phyloP scores from a whole-genome alignment of 1,284 basidiomycete species.

The Pyrrhoderma lamaoense region DNA sequence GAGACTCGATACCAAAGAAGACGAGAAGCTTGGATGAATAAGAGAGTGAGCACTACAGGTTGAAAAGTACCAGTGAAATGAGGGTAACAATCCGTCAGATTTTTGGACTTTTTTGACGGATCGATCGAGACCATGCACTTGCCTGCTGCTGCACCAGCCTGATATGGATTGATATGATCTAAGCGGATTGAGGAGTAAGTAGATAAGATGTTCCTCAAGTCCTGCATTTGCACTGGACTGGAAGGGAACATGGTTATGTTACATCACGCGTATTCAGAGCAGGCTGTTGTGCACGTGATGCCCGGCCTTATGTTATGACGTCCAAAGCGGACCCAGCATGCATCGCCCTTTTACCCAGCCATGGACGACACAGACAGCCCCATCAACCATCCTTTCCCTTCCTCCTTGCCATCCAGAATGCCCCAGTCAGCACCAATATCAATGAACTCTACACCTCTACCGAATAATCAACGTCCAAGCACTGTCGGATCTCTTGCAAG shows the following conservation, averaged over 20 bases:
- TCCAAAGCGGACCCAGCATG: background rate
- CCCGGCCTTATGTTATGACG: background rate
- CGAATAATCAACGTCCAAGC: slow-evolving; percentile 23
- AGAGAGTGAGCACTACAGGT: slow-evolving; percentile 27
- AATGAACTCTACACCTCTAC: slow-evolving; percentile 12
- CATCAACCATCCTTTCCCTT: background rate
- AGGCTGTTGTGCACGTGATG: slow-evolving; percentile 8
- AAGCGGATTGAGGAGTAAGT: background rate
- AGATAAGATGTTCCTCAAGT: too few species aligned
- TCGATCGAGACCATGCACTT: background rate
- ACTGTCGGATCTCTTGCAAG: slow-evolving; percentile 36
- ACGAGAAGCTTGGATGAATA: slow-evolving; percentile 26
- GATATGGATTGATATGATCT: slow-evolving; percentile 6
- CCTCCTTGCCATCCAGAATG: background rate
- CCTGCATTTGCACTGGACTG: too few species aligned
- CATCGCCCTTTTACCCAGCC: background rate
- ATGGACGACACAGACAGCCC: background rate
- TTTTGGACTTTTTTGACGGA: background rate
- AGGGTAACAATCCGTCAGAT: background rate
- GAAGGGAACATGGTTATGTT: too few species aligned
- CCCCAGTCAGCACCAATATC: background rate
- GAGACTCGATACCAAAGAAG: slow-evolving; percentile 20
- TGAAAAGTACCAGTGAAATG: too few species aligned
- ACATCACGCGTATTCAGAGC: too few species aligned
- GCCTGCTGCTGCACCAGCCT: slow-evolving; percentile 15